Evolutionary conservation across 306 rosid genomes (phyloP).

Genomic region (Acacia melanoxylon): DNA sequence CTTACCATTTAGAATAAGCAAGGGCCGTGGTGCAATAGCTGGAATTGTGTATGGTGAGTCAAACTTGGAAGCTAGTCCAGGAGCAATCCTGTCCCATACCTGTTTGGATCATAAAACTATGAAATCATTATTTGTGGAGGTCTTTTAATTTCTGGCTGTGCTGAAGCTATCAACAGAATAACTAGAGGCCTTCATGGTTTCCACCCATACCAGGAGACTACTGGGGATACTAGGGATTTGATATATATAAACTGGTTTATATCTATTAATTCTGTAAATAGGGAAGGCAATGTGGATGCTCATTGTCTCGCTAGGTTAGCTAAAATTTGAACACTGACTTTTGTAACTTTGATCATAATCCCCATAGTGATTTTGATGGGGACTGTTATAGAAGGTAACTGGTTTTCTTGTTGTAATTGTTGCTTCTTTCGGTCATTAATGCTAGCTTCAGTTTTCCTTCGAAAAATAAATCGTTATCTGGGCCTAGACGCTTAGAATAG

Average conservation of each 20-base stretch:
- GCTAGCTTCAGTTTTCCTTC: background rate
- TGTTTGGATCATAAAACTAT: constrained; percentile 36
- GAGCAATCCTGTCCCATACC: constrained; percentile 97
- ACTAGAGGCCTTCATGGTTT: background rate
- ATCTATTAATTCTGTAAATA: background rate
- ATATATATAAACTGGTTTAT: background rate
- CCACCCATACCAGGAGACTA: background rate
- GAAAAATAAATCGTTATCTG: background rate
- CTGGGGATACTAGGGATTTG: background rate
- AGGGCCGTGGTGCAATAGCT: constrained; percentile 76
- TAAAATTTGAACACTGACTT: background rate
- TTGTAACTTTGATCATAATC: background rate
- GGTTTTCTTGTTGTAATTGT: background rate
- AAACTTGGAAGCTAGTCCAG: constrained; percentile 79
- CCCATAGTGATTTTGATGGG: background rate
- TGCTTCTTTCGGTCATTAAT: background rate
- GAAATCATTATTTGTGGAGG: background rate
- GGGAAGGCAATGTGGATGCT: background rate
- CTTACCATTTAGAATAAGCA: constrained; percentile 75
- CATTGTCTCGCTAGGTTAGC: background rate
- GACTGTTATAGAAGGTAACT: background rate
- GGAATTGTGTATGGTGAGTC: constrained; percentile 73
- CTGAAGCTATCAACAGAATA: background rate
- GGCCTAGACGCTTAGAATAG: constrained; percentile 20
- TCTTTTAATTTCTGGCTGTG: background rate